Base-by-base conservation (phyloP, 768 basidiomycete species). In the Mrakia gelida region DNA sequence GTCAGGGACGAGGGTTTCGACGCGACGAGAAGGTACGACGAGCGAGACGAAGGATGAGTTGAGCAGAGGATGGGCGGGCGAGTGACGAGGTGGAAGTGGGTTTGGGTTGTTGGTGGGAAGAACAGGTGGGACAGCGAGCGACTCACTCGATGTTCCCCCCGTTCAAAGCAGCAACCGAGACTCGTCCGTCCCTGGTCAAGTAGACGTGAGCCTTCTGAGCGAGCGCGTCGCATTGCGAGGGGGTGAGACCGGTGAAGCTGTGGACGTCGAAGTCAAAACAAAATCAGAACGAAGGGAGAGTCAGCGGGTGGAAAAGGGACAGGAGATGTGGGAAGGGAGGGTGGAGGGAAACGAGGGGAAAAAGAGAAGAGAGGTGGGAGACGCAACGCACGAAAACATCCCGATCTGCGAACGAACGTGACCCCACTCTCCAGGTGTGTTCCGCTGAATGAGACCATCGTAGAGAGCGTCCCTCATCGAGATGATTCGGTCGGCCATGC, bases 401-500 rank as follows among this genome's bases (percentile, higher is more conserved):
- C 76, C 77, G 41, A 79, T 79, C 67, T 79, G 95, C 83, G 90
- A 90, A 86, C 92, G 93, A 85, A 98, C 93, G 85, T 98, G 96
- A 13, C 89, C 88, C 97, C 97, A 98, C 78, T 92, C 89, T 10
- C 96, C 95, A 23, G 97, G 97, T 49, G 96, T 98, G 84, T 91
- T 90, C 28, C 61, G 34, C 34, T 26, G 28, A 28, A 73, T 45
- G 80, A 92, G 86, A 80, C 91, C 90, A 79, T 92, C 86, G 85
- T 92, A 95, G 76, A 98, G 85, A 80, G 88, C 90, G 81, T 93
- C 91, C 78, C 97, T 88, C 91, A 98, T 96, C 85, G 88, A 90
- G 85, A 96, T 95, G 84, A 98, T 94, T 70, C 97, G 89, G 80
- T 92, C 89, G 32, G 97, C 93, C 97, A 98, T 99, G 71, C 90